Evolutionary conservation across 2,329 filamentous ascomycete genomes (phyloP).

Genomic region (Didymosphaeria variabile): DNA sequence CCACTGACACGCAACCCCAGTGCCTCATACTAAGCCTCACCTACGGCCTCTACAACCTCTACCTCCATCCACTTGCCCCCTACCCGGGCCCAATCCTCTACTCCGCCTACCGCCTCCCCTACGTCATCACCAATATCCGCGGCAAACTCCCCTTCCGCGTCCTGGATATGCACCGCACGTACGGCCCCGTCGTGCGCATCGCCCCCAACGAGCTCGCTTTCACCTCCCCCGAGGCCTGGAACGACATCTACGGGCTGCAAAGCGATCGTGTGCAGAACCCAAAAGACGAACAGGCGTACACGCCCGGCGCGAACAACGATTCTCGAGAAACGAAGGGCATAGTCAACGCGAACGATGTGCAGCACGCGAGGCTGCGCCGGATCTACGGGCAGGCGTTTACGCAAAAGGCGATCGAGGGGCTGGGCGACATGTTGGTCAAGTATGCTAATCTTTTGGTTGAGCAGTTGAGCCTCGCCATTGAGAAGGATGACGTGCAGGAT

Average conservation of each 20-base stretch:
- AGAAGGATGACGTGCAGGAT: slow-evolving; percentile 26
- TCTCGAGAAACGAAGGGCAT: not conserved
- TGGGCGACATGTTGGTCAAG: not conserved
- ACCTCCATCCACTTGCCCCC: slow-evolving; percentile 20
- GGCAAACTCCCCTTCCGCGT: slow-evolving; percentile 16
- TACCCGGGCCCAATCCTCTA: slow-evolving; percentile 24
- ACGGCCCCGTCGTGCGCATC: slow-evolving; percentile 58
- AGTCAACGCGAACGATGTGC: not conserved
- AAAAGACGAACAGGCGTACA: not conserved
- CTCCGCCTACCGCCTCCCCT: slow-evolving; percentile 19
- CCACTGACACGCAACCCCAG: not conserved
- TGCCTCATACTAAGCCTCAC: not conserved
- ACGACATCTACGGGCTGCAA: slow-evolving; percentile 50
- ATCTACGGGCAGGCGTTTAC: slow-evolving; percentile 1
- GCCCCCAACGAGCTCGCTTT: slow-evolving; percentile 60
- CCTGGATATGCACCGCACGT: slow-evolving; percentile 23
- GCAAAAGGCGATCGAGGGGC: not conserved
- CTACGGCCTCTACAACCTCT: slow-evolving; percentile 24
- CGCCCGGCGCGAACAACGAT: not conserved
- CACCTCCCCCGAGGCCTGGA: slow-evolving; percentile 50
- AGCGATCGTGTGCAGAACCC: not conserved
- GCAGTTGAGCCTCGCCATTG: not conserved
- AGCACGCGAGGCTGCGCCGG: not conserved
- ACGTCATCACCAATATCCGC: slow-evolving; percentile 16
- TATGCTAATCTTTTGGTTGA: not conserved